Conservation (phyloP, 2,329 filamentous ascomycete genomes). For the Coniochaeta prunicola region DNA sequence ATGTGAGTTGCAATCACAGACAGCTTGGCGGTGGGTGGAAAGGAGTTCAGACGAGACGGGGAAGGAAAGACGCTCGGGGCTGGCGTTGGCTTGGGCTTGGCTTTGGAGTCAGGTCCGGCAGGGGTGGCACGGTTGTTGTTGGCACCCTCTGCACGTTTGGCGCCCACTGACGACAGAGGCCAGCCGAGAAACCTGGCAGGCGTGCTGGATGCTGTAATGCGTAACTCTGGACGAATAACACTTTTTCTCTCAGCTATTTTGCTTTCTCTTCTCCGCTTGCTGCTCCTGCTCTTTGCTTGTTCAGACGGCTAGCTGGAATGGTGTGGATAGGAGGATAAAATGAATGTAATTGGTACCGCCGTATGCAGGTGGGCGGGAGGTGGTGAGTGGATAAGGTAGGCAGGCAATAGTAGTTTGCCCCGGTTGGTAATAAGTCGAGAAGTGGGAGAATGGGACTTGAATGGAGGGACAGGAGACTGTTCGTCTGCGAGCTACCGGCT, state of each 20-base stretch:
- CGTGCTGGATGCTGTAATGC: background rate
- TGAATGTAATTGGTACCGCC: background rate
- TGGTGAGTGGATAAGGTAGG: background rate
- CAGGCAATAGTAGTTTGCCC: background rate
- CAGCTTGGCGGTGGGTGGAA: background rate
- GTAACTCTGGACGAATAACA: too few relatives aligned
- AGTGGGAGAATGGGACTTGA: background rate
- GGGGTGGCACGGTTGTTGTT: background rate
- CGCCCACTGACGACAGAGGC: background rate
- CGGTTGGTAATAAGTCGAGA: slow-evolving; percentile 1
- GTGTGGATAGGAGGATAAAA: background rate
- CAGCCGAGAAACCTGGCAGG: background rate
- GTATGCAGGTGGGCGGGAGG: background rate
- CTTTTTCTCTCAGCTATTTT: background rate
- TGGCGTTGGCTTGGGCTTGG: slow-evolving; percentile 3
- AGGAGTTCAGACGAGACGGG: slow-evolving; percentile 1
- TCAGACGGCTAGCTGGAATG: background rate
- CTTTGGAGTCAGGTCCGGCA: background rate
- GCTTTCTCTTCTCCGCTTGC: background rate
- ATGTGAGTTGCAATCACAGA: background rate
- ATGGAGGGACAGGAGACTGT: background rate
- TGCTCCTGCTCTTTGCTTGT: background rate
- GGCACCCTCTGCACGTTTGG: background rate
- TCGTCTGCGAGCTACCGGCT: background rate
- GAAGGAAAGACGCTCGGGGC: background rate